phyloP scores from a whole-genome alignment of 2,329 filamentous ascomycete genomes.

The Pestalotiopsis sp. region DNA sequence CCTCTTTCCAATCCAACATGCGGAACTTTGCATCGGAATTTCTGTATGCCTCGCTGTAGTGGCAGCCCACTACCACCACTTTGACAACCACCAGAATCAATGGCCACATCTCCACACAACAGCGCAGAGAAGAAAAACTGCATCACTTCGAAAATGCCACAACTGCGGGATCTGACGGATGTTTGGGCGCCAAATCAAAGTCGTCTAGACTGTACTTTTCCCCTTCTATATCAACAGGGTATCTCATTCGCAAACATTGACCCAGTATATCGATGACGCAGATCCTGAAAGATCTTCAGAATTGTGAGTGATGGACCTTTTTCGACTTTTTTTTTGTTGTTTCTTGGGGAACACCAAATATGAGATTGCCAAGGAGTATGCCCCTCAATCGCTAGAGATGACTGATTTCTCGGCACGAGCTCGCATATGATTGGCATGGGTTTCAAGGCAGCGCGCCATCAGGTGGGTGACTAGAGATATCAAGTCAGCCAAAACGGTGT shows the following conservation, averaged over 20 bases:
- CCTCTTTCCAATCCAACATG: background rate
- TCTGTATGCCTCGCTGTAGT: background rate
- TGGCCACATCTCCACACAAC: background rate
- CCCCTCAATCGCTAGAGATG: slow-evolving; percentile 39
- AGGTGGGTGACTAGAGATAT: slow-evolving; percentile 48
- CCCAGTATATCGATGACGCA: background rate
- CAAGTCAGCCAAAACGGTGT: slow-evolving; percentile 10
- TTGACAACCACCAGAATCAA: background rate
- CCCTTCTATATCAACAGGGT: background rate
- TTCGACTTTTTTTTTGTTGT: background rate
- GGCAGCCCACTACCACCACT: background rate
- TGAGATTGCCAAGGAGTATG: background rate
- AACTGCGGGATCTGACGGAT: background rate
- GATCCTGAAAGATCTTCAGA: background rate
- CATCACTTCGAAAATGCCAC: background rate
- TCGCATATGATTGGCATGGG: slow-evolving; percentile 55
- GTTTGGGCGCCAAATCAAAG: background rate
- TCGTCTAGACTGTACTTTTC: background rate
- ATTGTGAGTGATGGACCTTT: background rate
- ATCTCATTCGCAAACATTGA: background rate
- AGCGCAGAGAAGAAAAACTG: background rate
- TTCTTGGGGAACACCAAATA: background rate
- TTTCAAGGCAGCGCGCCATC: slow-evolving; percentile 59
- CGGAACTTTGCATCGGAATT: background rate
- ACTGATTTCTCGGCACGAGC: slow-evolving; percentile 57